Conservation (phyloP, 2,329 filamentous ascomycete species). For the Harringtonia lauricola region DNA sequence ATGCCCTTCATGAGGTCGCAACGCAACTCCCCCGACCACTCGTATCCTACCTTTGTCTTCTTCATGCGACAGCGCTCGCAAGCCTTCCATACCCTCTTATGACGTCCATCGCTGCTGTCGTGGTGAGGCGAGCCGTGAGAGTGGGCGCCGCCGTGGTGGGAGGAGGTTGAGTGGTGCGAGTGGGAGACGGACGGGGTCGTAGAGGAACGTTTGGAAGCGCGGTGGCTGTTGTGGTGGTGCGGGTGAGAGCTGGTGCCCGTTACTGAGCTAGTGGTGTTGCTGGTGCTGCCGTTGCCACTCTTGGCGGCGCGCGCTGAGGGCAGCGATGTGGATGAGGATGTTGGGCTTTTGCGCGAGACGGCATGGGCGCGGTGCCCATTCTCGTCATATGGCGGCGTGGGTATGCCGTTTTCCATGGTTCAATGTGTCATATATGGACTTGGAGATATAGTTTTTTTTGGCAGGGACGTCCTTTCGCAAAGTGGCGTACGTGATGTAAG, state of each 20-base stretch:
- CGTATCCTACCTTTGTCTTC: conserved; percentile 49
- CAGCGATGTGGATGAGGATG: conserved; percentile 22
- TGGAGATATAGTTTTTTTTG: no score
- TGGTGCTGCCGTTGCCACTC: conserved; percentile 12
- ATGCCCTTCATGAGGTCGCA: neutral
- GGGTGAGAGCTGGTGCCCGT: neutral
- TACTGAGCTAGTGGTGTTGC: neutral
- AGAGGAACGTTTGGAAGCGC: conserved; percentile 36
- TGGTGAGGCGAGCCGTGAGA: conserved; percentile 23
- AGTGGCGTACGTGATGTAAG: neutral
- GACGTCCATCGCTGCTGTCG: conserved; percentile 37
- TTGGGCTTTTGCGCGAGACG: conserved; percentile 25
- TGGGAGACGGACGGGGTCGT: conserved; percentile 17
- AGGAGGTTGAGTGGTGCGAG: conserved; percentile 13
- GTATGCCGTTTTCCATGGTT: conserved; percentile 38
- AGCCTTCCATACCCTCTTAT: conserved; percentile 57
- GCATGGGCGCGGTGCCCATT: conserved; percentile 7
- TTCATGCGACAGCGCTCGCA: conserved; percentile 58
- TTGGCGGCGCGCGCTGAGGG: conserved; percentile 7
- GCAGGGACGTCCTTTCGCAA: neutral
- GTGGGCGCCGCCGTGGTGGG: conserved; percentile 6
- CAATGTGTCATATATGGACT: neutral
- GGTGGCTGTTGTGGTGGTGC: conserved; percentile 23
- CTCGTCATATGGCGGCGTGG: conserved; percentile 42
- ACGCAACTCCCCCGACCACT: neutral